Evolutionary conservation across 2,329 filamentous ascomycete species (phyloP).

Genomic region (Pseudogymnoascus sp.): DNA sequence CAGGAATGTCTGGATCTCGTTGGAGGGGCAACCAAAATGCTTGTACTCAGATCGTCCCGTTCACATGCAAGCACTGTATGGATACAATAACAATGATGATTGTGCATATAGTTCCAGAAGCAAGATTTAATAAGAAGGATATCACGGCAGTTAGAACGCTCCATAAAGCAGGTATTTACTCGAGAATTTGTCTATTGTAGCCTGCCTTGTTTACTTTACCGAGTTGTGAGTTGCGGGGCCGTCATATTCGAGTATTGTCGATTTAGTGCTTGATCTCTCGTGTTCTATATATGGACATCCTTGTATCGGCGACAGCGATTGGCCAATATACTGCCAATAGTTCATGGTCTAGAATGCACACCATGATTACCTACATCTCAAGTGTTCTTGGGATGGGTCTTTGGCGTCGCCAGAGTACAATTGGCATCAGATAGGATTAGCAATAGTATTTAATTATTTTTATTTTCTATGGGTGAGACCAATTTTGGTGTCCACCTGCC

Average conservation of each 20-base stretch:
- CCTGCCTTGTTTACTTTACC: slow-evolving; percentile 5
- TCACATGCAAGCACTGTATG: neutral
- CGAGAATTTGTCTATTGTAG: neutral
- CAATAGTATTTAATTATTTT: neutral
- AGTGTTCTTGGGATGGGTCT: neutral
- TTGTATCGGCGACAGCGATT: neutral
- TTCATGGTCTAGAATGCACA: neutral
- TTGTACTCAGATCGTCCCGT: neutral
- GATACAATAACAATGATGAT: neutral
- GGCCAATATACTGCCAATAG: neutral
- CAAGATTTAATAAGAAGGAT: neutral
- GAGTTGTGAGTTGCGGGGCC: neutral
- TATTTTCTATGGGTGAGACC: neutral
- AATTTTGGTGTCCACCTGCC: neutral
- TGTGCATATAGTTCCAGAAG: neutral
- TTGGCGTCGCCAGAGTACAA: neutral
- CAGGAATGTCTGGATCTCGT: neutral
- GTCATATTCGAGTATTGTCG: slow-evolving; percentile 1
- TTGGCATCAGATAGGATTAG: neutral
- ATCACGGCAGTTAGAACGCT: neutral
- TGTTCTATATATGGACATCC: slow-evolving; percentile 10
- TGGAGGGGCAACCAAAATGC: slow-evolving; percentile 1
- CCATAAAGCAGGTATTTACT: slow-evolving; percentile 4
- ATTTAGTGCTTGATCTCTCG: neutral
- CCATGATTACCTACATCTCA: neutral